These are phyloP conservation scores for Thielaviopsis punctulata DNA, from an alignment of 2,329 filamentous ascomycete species.

Conservation along the genomic window DNA sequence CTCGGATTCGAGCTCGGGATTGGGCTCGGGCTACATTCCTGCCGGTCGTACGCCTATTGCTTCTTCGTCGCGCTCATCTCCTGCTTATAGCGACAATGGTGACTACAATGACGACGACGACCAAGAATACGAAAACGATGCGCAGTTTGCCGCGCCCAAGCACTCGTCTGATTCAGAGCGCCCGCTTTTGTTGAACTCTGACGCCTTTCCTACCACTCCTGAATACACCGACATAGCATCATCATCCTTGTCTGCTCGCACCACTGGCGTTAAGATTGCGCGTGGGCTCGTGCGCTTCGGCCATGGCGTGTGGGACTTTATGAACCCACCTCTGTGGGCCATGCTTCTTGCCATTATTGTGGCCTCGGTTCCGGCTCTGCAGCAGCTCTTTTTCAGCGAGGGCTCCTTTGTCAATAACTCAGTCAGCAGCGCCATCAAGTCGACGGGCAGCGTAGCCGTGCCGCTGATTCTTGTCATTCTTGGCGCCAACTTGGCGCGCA, in stretches of 20 bases:
- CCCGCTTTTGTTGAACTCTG: not conserved
- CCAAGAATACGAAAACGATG: conserved; percentile 20
- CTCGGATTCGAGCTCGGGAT: not conserved
- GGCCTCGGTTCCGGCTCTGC: conserved; percentile 68
- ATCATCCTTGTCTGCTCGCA: not conserved
- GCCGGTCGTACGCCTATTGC: conserved; percentile 38
- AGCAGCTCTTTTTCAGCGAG: conserved; percentile 71
- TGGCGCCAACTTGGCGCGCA: conserved; percentile 83
- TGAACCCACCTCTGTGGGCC: conserved; percentile 96
- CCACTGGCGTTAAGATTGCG: not conserved
- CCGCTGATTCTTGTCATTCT: conserved; percentile 90
- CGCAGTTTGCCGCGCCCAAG: conserved; percentile 3
- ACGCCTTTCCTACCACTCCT: not conserved
- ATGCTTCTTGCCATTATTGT: conserved; percentile 87
- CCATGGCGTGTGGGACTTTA: conserved; percentile 70
- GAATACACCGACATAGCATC: not conserved
- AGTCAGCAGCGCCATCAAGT: conserved; percentile 69
- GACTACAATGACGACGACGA: conserved; percentile 30
- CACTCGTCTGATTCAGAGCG: conserved; percentile 7
- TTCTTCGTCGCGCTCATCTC: conserved; percentile 31
- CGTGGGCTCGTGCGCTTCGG: conserved; percentile 25
- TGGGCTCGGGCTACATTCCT: conserved; percentile 26
- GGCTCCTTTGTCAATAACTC: conserved; percentile 87
- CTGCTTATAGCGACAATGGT: conserved; percentile 32
- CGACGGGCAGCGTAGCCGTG: conserved; percentile 80